These are phyloP conservation scores for Cyclanthera cordifolia DNA, from an alignment of 306 rosid genomes.

Conservation along the genomic window DNA sequence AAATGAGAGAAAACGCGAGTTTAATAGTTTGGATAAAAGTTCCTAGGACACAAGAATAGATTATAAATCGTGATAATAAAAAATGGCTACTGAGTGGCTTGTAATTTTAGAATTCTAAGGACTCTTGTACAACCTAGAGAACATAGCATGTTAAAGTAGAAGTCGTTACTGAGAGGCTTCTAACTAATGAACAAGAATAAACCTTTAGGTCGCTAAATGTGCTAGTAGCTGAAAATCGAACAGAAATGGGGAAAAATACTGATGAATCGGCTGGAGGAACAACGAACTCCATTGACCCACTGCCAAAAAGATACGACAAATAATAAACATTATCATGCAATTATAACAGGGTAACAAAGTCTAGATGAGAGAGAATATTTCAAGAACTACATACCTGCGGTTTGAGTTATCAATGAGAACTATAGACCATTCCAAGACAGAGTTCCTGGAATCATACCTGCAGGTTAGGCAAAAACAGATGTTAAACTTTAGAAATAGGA, in stretches of 20 bases:
- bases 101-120: no score
- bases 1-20: background rate
- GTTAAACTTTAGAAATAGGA: background rate
- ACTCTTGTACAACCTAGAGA: no score
- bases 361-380: background rate
- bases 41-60: background rate
- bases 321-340: background rate
- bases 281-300: conserved; percentile 92
- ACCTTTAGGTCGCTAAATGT: conserved; percentile 92
- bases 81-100: background rate
- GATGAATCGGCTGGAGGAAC: conserved; percentile 85
- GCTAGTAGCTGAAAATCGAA: conserved; percentile 54
- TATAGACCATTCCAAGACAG: conserved; percentile 73
- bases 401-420: conserved; percentile 66
- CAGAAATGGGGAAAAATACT: conserved; percentile 77
- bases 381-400: conserved; percentile 49
- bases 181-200: conserved; percentile 5
- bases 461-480: background rate
- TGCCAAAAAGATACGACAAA: conserved; percentile 24
- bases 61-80: background rate
- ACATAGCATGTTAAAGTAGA: no score
- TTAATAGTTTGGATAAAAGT: background rate
- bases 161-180: background rate
- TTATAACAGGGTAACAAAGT: background rate
- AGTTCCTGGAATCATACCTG: conserved; percentile 86